Evolutionary conservation across 345 rosid species (phyloP).

Genomic region (Eutrema heterophyllum): DNA sequence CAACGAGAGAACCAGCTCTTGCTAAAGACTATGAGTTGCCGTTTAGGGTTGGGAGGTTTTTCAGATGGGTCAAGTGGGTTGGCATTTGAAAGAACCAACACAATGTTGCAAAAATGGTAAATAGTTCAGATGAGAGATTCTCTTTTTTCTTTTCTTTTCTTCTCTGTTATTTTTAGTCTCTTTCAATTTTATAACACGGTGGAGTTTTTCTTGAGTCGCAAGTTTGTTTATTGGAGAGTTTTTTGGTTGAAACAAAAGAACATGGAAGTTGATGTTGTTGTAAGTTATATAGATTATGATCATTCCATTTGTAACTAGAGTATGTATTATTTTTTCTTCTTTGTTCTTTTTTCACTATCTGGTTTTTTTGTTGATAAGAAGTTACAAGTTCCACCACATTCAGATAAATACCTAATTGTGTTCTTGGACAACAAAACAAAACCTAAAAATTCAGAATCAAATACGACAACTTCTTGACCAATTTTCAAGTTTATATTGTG

Average conservation of each 20-base stretch:
- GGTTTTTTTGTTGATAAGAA: too few relatives aligned
- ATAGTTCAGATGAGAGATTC: conserved; percentile 30
- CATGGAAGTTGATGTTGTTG: conserved; percentile 19
- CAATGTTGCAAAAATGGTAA: conserved; percentile 26
- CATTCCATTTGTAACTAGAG: conserved; percentile 12
- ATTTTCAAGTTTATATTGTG: too few relatives aligned
- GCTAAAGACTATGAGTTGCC: conserved; percentile 87
- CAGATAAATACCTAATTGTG: too few relatives aligned
- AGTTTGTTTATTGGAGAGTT: conserved; percentile 24
- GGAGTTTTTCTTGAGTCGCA: conserved; percentile 21
- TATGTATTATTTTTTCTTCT: not conserved
- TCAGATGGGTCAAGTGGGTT: conserved; percentile 98
- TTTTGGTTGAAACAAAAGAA: conserved; percentile 1
- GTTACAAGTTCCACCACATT: too few relatives aligned
- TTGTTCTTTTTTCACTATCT: not conserved
- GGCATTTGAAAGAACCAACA: conserved; percentile 52
- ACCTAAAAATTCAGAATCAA: too few relatives aligned
- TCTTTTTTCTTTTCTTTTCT: not conserved
- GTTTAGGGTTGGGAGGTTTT: conserved; percentile 70
- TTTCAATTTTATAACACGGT: conserved; percentile 17
- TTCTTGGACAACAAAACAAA: too few relatives aligned
- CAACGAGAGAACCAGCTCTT: conserved; percentile 82
- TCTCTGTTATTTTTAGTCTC: conserved; percentile 8
- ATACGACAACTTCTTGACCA: too few relatives aligned
- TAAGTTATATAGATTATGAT: conserved; percentile 19